Base-by-base conservation (phyloP, 331 rosid genomes). In the Saraca asoca region DNA sequence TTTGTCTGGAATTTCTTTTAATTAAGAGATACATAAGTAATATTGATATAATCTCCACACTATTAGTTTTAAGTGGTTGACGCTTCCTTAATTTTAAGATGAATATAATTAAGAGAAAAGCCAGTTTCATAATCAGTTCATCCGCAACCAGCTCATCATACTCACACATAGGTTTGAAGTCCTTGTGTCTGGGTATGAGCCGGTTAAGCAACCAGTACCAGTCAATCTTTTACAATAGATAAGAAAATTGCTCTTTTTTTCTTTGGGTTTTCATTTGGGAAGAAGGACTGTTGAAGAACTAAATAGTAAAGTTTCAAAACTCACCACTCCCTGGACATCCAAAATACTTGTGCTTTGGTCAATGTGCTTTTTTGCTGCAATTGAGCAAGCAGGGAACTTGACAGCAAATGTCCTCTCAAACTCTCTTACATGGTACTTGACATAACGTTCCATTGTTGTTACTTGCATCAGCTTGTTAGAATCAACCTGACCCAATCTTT, bases 321-420 rank as follows among this genome's bases (percentile, higher is more conserved):
- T 5, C 75, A 93, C 98, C 95, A 94, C 91, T 78, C 98, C 98
- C 71, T 90, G 96, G 37, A 94, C 98, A 74, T 94, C 98, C 81
- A 94, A 83, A 81, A 94, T 88, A 56, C 97, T 84, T 42, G 97
- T 94, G 80, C 98, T 90, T 78, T 90, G 96, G 64, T 94, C 97
- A 76, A 94, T 78, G 78, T 88, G 98, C 78, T 78, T 94, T 83
- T 83, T 88, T 56, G 96, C 95, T 14, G 96, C 90, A 18, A 94
- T 81, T 9, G 97, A 88, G 68, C 98, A 94, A 15, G 96, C 90
- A 6, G 97, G 96, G 52, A 94, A 76, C 79, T 94, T 94, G 60
- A 82, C 75, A 51, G 16, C 77, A 10, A 88, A 85, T 34, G 97
- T 90, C 69, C 90, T 88, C 85, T 90, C 98, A 35, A 88, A 94